Conservation (phyloP, 768 basidiomycete species). For the Phanerodontia chrysosporium region DNA sequence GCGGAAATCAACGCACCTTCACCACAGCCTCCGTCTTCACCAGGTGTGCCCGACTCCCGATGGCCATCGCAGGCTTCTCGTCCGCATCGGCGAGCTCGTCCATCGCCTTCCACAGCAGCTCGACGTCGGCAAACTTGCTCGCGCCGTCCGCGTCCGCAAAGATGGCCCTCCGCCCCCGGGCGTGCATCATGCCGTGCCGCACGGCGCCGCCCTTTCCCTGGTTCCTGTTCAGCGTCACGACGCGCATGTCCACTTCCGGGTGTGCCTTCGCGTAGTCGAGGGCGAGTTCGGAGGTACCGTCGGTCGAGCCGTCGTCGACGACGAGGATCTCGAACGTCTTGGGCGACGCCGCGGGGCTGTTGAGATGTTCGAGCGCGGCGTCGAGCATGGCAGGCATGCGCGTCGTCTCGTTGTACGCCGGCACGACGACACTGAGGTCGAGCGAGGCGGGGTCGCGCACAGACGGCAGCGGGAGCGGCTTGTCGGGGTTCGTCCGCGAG, state of each 20-base stretch:
- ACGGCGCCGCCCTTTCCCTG: conserved; percentile 93
- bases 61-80: conserved; percentile 48
- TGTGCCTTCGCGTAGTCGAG: conserved; percentile 58
- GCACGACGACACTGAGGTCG: conserved; percentile 79
- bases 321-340: conserved; percentile 74
- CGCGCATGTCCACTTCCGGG: conserved; percentile 58
- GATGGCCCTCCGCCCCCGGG: conserved; percentile 70
- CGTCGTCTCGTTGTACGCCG: conserved; percentile 87
- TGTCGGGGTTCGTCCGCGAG: conserved; percentile 47
- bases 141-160: conserved; percentile 96
- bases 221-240: conserved; percentile 76
- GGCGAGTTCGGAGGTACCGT: conserved; percentile 65
- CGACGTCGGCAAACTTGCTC: conserved; percentile 81
- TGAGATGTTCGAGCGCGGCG: conserved; percentile 65
- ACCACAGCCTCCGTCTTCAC: conserved; percentile 92
- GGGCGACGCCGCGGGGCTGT: conserved; percentile 25
- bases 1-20: conserved; percentile 50
- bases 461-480: conserved; percentile 51
- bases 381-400: conserved; percentile 83
- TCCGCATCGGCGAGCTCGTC: conserved; percentile 47
- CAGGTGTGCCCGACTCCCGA: conserved; percentile 90
- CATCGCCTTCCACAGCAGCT: conserved; percentile 73
- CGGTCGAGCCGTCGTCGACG: conserved; percentile 86
- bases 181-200: conserved; percentile 83
- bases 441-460: conserved; percentile 55